phyloP scores from a whole-genome alignment of 2,329 filamentous ascomycete species.

The Penicillium rolfsii region DNA sequence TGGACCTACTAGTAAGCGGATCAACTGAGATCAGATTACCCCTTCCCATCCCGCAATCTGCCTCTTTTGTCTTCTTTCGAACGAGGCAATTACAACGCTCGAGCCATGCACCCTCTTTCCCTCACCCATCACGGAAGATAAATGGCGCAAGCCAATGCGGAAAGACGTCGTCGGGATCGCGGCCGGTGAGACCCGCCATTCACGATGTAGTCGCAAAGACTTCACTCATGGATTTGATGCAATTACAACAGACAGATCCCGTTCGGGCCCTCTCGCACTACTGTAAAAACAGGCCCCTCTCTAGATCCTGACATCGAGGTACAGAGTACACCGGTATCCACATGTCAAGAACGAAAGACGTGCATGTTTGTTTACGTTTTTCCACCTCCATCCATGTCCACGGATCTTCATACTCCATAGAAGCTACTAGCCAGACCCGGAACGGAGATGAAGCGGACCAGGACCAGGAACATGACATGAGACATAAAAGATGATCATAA shows the following conservation, averaged over 20 bases:
- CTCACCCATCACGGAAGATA: neutral
- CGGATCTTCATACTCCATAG: neutral
- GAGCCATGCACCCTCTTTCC: neutral
- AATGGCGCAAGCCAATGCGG: constrained; percentile 6
- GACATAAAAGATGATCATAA: too few relatives aligned
- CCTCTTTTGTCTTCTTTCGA: neutral
- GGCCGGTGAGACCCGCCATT: constrained; percentile 1
- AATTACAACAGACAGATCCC: neutral
- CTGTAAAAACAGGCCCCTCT: too few relatives aligned
- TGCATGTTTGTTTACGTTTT: neutral
- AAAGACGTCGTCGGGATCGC: constrained; percentile 5
- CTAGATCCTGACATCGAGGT: too few relatives aligned
- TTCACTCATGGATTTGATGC: too few relatives aligned
- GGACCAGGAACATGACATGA: neutral
- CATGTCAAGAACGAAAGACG: too few relatives aligned
- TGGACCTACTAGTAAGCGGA: too few relatives aligned
- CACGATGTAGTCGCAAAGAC: neutral
- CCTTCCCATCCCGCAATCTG: neutral
- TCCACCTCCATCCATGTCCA: neutral
- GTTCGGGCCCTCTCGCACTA: neutral
- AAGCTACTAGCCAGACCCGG: constrained; percentile 2
- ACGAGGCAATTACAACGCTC: neutral
- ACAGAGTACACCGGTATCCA: too few relatives aligned
- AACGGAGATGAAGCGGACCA: constrained; percentile 1
- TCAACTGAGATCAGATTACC: neutral